phyloP scores from a whole-genome alignment of 768 basidiomycete species.

The Phallus indusiatus region DNA sequence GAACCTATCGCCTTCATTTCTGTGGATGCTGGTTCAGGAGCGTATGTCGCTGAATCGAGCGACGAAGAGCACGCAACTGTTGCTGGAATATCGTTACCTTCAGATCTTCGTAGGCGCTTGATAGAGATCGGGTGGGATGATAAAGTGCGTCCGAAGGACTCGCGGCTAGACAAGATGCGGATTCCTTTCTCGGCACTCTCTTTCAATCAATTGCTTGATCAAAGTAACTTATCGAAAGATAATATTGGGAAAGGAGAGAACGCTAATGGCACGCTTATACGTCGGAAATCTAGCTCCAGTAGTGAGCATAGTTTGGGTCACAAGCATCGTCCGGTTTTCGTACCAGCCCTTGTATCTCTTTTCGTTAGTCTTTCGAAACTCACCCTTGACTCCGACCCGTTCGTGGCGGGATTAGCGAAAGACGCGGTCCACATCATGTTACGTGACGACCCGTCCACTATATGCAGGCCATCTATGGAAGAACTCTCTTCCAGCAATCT shows the following conservation, averaged over 20 bases:
- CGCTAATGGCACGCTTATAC: slow-evolving; percentile 24
- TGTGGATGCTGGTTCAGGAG: slow-evolving; percentile 61
- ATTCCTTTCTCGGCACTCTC: slow-evolving; percentile 63
- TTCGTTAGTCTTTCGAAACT: slow-evolving; percentile 47
- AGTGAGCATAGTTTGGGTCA: slow-evolving; percentile 22
- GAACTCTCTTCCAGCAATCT: slow-evolving; percentile 42
- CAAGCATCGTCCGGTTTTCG: slow-evolving; percentile 60
- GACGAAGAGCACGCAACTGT: slow-evolving; percentile 38
- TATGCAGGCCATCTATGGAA: slow-evolving; percentile 55
- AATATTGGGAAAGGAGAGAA: slow-evolving; percentile 10
- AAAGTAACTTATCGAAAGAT: not conserved
- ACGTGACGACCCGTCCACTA: slow-evolving; percentile 64
- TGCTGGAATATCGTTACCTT: slow-evolving; percentile 38
- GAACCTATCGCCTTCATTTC: slow-evolving; percentile 64
- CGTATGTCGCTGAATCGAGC: slow-evolving; percentile 48
- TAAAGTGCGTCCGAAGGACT: slow-evolving; percentile 45
- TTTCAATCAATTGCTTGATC: slow-evolving; percentile 34
- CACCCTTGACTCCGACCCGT: slow-evolving; percentile 42
- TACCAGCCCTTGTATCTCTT: slow-evolving; percentile 44
- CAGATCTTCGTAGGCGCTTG: slow-evolving; percentile 54
- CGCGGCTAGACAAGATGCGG: slow-evolving; percentile 45
- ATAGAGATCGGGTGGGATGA: slow-evolving; percentile 70
- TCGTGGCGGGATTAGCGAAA: slow-evolving; percentile 48
- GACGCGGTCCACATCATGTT: slow-evolving; percentile 52
- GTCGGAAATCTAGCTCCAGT: slow-evolving; percentile 46